Conservation (phyloP, 345 rosid species). For the Melaleuca alternifolia region DNA sequence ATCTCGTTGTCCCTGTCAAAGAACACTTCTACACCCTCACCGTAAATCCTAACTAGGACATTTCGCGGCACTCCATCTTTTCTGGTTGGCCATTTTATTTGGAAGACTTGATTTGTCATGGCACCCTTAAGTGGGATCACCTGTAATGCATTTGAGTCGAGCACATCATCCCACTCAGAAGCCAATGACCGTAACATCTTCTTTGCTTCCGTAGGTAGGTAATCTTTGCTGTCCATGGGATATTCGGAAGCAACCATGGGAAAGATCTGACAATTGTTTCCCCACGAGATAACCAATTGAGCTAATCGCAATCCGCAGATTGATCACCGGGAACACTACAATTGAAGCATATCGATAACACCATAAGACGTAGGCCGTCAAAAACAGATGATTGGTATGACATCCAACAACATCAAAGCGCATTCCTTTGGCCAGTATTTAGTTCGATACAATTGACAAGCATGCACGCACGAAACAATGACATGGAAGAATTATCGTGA, state of each 20-base stretch:
- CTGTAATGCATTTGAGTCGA: slow-evolving; percentile 47
- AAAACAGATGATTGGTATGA: neutral
- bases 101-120: slow-evolving; percentile 80
- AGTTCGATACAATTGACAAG: neutral
- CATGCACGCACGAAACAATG: neutral
- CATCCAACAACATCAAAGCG: neutral
- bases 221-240: neutral
- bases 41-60: slow-evolving; percentile 76
- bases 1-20: slow-evolving; percentile 76
- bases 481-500: neutral
- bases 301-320: neutral
- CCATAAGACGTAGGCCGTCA: neutral
- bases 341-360: neutral
- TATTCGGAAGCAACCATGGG: slow-evolving; percentile 19
- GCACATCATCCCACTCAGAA: slow-evolving; percentile 66
- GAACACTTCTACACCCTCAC: slow-evolving; percentile 85
- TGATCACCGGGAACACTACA: neutral
- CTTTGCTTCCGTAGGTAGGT: slow-evolving; percentile 49
- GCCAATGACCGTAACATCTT: slow-evolving; percentile 48
- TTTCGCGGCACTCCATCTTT: slow-evolving; percentile 20
- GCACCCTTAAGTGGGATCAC: slow-evolving; percentile 77
- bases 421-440: neutral
- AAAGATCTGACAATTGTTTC: neutral
- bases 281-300: neutral
- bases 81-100: slow-evolving; percentile 39